Base-by-base conservation (phyloP, 176 grass and related monocot species). In the Carex cristatella region DNA sequence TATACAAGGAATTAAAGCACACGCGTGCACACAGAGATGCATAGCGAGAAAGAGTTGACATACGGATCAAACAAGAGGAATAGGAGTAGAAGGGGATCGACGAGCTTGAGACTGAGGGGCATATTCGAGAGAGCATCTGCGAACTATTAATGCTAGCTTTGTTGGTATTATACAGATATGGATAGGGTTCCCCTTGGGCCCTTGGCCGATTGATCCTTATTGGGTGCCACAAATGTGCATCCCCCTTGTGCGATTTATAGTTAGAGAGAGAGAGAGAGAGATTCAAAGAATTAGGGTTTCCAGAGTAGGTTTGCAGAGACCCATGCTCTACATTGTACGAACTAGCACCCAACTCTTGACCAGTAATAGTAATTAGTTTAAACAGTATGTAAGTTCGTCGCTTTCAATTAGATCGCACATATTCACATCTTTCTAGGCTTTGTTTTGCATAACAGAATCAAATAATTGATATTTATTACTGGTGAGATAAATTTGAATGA, bases 261-360 rank as follows among this genome's bases (percentile, higher is more conserved):
- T 71, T 23, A 23, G 31, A 85, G 33, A 64, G 71, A 80, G 56
- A 67, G 56, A 58, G 53, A 57, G 38, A 84, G 81, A 84, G 82
- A 55, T 42, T 18, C 37, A 19, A 6, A 65, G 82, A 38, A 72
- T 85, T 74, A 85, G 69, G 70, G 58, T 71, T 76, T 59, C 5
- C 83, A 85, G 66, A 77, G 69, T 85, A 77, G 83, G 68, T 46
- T 8, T 65, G 83, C 83, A 85, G 53, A 85, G 53, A 85, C 42
- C 53, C 83, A 85, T 85, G 83, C 83, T 85, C 77, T 77, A 58
- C 66, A 49, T 61, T 73, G 69, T 85, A 85, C 83, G 83, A 63
- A 77, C 68, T 35, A 78, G 54, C 68, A 85, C 33, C 69, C 69
- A 76, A 85, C 69, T 78, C 83, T 85, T 85, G 83, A 85, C 83